These are phyloP conservation scores for Tuber brumale DNA, from an alignment of 495 filamentous ascomycete species.

Conservation along the genomic window DNA sequence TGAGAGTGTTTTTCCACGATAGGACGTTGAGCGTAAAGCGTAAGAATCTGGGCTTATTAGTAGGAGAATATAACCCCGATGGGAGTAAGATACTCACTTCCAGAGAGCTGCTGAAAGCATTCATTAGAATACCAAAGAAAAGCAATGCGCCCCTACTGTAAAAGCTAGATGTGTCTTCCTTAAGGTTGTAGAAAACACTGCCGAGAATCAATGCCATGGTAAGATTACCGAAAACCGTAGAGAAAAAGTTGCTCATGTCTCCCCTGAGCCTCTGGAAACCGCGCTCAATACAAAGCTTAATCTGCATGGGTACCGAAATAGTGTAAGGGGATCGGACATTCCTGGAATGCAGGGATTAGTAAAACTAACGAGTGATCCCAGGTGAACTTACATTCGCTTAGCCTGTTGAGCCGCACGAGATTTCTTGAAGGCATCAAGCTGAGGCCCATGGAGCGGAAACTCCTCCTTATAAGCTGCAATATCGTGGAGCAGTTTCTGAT, in stretches of 20 bases:
- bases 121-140: constrained; percentile 83
- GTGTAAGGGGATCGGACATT: constrained; percentile 68
- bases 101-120: constrained; percentile 70
- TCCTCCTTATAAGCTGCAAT: constrained; percentile 48
- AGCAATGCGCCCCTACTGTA: constrained; percentile 73
- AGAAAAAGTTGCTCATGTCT: constrained; percentile 65
- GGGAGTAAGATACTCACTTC: constrained; percentile 50
- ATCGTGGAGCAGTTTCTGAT: constrained; percentile 56
- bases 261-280: constrained; percentile 64
- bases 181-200: constrained; percentile 73
- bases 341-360: constrained; percentile 27
- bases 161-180: constrained; percentile 58
- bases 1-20: constrained; percentile 88
- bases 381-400: constrained; percentile 46
- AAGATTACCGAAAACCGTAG: constrained; percentile 64
- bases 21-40: constrained; percentile 74
- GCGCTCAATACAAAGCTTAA: constrained; percentile 65
- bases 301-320: constrained; percentile 63
- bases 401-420: constrained; percentile 63
- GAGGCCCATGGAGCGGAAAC: constrained; percentile 31
- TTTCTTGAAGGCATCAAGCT: constrained; percentile 52
- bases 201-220: constrained; percentile 71
- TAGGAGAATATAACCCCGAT: constrained; percentile 12
- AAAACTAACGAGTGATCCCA: constrained; percentile 5
- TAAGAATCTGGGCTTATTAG: constrained; percentile 54